Evolutionary conservation across 768 basidiomycete genomes (phyloP).

Genomic region (Leccinum barrowsii): DNA sequence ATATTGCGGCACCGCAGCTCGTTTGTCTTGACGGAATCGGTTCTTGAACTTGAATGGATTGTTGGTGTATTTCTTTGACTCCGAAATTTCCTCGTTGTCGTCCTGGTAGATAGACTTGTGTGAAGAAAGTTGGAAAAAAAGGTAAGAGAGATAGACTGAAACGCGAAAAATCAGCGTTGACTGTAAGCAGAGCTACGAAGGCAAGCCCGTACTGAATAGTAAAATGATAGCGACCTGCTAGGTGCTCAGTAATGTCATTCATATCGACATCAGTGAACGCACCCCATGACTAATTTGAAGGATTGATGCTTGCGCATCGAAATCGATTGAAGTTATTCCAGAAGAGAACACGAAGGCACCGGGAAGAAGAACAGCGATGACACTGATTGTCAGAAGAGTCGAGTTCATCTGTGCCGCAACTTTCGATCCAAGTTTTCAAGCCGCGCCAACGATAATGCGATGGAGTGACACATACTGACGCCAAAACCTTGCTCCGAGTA

Average conservation of each 20-base stretch:
- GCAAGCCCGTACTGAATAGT: constrained; percentile 57
- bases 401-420: constrained; percentile 74
- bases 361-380: constrained; percentile 74
- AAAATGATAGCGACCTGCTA: constrained; percentile 69
- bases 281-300: constrained; percentile 78
- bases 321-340: constrained; percentile 6
- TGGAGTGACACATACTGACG: constrained; percentile 43
- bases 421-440: constrained; percentile 23
- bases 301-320: constrained; percentile 36
- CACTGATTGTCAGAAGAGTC: constrained; percentile 70
- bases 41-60: constrained; percentile 34
- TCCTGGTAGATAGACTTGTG: constrained; percentile 69
- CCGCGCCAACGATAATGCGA: not conserved
- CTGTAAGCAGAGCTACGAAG: not conserved
- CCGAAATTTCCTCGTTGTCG: constrained; percentile 33
- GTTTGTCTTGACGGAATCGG: constrained; percentile 17
- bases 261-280: constrained; percentile 17
- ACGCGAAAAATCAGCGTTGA: not conserved
- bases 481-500: constrained; percentile 81
- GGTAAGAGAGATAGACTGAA: constrained; percentile 68
- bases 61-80: constrained; percentile 40
- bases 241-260: constrained; percentile 4
- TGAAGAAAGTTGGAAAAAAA: constrained; percentile 78
- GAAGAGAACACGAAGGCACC: constrained; percentile 72
- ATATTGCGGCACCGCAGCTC: not conserved